Evolutionary conservation across 2,329 filamentous ascomycete genomes (phyloP).

Genomic region (Podosphaera xanthii): DNA sequence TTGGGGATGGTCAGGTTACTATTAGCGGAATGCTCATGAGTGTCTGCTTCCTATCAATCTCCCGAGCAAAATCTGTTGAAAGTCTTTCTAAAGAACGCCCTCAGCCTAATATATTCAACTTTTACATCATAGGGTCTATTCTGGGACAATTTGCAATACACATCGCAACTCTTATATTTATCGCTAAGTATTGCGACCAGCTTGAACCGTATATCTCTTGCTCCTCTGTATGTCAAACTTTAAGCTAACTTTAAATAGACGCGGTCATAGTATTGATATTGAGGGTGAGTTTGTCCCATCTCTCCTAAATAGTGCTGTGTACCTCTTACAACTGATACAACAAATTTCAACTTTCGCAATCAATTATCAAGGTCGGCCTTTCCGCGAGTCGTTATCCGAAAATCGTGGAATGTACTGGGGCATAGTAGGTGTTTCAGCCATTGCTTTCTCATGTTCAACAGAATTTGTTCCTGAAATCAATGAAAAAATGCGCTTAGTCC

Average conservation of each 20-base stretch:
- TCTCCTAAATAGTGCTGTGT: slow-evolving; percentile 87
- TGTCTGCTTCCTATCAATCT: slow-evolving; percentile 95
- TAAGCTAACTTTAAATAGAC: slow-evolving; percentile 19
- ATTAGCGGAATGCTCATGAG: slow-evolving; percentile 99
- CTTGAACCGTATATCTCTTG: slow-evolving; percentile 51
- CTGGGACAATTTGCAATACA: slow-evolving; percentile 94
- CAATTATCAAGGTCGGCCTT: slow-evolving; percentile 96
- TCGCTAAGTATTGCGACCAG: slow-evolving; percentile 67
- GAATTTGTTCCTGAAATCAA: slow-evolving; percentile 94
- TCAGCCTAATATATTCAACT: slow-evolving; percentile 96
- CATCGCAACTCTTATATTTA: slow-evolving; percentile 81
- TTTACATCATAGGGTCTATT: slow-evolving; percentile 95
- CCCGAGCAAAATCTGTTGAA: slow-evolving; percentile 89
- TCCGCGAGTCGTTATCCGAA: slow-evolving; percentile 70
- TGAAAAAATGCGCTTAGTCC: slow-evolving; percentile 74
- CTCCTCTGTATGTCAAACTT: background rate
- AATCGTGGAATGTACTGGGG: slow-evolving; percentile 98
- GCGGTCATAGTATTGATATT: slow-evolving; percentile 49
- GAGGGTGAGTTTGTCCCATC: slow-evolving; percentile 89
- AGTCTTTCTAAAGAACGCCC: slow-evolving; percentile 88
- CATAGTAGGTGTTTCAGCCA: slow-evolving; percentile 66
- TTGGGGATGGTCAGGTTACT: slow-evolving; percentile 92
- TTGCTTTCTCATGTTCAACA: slow-evolving; percentile 85
- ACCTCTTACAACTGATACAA: slow-evolving; percentile 91
- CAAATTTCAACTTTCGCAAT: slow-evolving; percentile 98